Evolutionary conservation across 257 asterid species (phyloP).

Genomic region (Solanum sitiens): DNA sequence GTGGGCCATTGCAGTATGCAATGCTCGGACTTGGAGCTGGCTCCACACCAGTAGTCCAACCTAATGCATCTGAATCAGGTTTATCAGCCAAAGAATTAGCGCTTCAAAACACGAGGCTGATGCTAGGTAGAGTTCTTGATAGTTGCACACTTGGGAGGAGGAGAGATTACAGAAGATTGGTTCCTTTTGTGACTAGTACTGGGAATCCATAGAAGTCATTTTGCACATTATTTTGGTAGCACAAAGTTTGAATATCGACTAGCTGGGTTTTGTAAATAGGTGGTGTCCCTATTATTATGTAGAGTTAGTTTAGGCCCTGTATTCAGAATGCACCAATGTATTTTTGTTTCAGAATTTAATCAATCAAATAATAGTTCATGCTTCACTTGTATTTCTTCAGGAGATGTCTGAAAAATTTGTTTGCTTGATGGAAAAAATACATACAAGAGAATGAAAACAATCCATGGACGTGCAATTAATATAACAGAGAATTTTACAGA

Average conservation of each 20-base stretch:
- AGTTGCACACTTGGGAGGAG: conserved; percentile 84
- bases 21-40: conserved; percentile 44
- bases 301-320: conserved; percentile 21
- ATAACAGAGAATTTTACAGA: not conserved
- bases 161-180: conserved; percentile 86
- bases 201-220: conserved; percentile 31
- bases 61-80: conserved; percentile 40
- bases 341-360: not conserved
- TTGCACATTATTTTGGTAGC: conserved; percentile 8
- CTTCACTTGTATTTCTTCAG: not conserved
- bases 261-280: conserved; percentile 26
- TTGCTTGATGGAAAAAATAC: not conserved
- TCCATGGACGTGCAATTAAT: not conserved
- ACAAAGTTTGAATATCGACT: conserved; percentile 11
- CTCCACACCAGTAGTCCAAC: conserved; percentile 21
- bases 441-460: not conserved
- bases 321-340: conserved; percentile 9
- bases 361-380: not conserved
- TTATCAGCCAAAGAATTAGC: conserved; percentile 63
- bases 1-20: conserved; percentile 88
- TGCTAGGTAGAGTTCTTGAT: conserved; percentile 90
- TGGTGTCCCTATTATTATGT: conserved; percentile 13
- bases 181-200: conserved; percentile 74
- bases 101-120: conserved; percentile 70
- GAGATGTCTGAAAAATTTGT: not conserved